Conservation (phyloP, 495 filamentous ascomycete genomes). For the Neurospora tetrasperma region DNA sequence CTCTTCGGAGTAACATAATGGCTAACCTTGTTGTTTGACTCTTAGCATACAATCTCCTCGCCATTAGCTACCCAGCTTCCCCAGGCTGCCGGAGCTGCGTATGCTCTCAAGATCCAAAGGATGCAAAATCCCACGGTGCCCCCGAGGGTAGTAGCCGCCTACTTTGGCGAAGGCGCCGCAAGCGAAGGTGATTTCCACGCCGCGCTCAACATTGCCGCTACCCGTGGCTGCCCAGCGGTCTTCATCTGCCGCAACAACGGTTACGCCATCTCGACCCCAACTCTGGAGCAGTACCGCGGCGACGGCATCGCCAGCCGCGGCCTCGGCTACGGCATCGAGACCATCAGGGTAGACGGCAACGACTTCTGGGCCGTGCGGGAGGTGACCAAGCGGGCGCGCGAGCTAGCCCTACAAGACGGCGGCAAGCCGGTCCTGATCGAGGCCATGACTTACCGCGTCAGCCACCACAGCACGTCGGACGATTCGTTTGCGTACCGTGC, state of each 20-base stretch:
- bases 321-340: conserved; percentile 95
- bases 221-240: conserved; percentile 77
- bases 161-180: conserved; percentile 97
- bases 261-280: conserved; percentile 90
- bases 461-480: conserved; percentile 95
- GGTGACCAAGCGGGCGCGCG: conserved; percentile 66
- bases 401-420: conserved; percentile 65
- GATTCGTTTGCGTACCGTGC: conserved; percentile 96
- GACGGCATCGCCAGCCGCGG: conserved; percentile 93
- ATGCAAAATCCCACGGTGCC: conserved; percentile 54
- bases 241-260: conserved; percentile 98
- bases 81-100: conserved; percentile 87
- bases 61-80: conserved; percentile 92
- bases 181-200: conserved; percentile 97
- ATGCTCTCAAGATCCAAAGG: conserved; percentile 81
- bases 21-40: conserved; percentile 3
- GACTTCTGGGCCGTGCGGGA: conserved; percentile 92
- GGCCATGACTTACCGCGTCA: conserved; percentile 95
- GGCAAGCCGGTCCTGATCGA: conserved; percentile 81
- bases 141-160: conserved; percentile 70
- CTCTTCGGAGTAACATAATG: too few species aligned
- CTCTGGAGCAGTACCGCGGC: conserved; percentile 90
- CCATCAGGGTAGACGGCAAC: conserved; percentile 92
- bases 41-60: conserved; percentile 83
- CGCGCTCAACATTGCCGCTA: conserved; percentile 92